These are phyloP conservation scores for Trichosporon inkin DNA, from an alignment of 1,284 basidiomycete genomes.

Conservation along the genomic window DNA sequence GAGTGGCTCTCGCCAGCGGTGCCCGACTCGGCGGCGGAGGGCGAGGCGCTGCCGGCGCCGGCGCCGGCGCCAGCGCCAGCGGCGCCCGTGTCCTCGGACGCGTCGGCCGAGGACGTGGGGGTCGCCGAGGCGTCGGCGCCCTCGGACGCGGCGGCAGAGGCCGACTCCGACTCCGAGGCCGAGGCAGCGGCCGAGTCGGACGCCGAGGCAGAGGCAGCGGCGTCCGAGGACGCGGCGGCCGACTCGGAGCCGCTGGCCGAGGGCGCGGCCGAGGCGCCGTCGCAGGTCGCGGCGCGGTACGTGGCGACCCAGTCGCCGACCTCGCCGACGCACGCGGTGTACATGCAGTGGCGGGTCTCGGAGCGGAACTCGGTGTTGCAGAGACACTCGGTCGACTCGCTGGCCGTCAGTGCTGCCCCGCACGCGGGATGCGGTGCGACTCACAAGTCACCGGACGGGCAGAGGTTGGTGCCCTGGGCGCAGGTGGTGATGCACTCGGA, in stretches of 20 bases:
- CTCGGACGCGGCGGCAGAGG: neutral
- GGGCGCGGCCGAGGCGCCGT: neutral
- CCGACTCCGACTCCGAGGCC: neutral
- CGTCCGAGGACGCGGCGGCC: neutral
- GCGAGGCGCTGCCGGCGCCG: neutral
- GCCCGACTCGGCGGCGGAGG: neutral
- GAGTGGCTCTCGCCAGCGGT: neutral
- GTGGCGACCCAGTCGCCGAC: neutral
- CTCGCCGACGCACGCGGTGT: slow-evolving; percentile 7
- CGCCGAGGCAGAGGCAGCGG: neutral
- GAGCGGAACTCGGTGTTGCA: slow-evolving; percentile 5
- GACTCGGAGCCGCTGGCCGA: neutral
- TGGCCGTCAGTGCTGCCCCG: no score
- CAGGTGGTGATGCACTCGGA: slow-evolving; percentile 9
- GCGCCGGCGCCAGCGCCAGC: neutral
- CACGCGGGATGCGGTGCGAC: no score
- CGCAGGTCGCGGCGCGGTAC: neutral
- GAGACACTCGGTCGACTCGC: slow-evolving; percentile 9
- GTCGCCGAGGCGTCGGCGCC: neutral
- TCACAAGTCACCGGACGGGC: slow-evolving; percentile 5
- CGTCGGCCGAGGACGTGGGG: no score
- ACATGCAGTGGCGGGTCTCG: slow-evolving; percentile 9
- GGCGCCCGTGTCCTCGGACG: neutral
- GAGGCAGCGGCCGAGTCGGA: neutral
- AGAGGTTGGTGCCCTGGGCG: slow-evolving; percentile 2